Base-by-base conservation (phyloP, 495 filamentous ascomycete genomes). In the Friedmanniomyces simplex region DNA sequence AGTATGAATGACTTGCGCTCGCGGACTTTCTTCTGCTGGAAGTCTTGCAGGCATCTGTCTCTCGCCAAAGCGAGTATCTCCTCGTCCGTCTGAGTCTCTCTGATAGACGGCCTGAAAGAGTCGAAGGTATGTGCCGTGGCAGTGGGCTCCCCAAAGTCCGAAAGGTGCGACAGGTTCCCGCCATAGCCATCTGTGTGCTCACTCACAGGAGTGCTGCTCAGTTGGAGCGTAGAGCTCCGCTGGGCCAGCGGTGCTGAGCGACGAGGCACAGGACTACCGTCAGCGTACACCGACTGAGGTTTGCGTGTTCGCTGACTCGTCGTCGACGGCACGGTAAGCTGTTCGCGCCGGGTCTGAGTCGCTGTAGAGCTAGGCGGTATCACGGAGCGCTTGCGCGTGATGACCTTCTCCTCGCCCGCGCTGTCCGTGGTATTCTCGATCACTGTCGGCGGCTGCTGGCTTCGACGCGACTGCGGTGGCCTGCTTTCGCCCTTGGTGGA, bases 1-100 rank as follows among this genome's bases (percentile, higher is more conserved):
- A 69, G 49, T 46, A 71, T 64, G 49, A 69, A 58, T 1, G 69
- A 71, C 28, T 65, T 68, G n/a, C 63, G 59, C 46, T 68, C 55
- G 12, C 59, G 52, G 16, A 71, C 57, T 45, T 63, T 61, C 21
- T 65, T 59, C 43, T 57, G 51, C 57, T 71, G 67, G 41, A 70
- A 67, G 50, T 67, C 67, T 45, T 67, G 67, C 8, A 72, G 57
- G 43, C 61, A 68, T 34, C 56, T 66, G 58, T 72, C 69, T 28
- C 68, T 32, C 0, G 54, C 65, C 26, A 43, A 20, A 12, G 57
- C 57, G 30, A 60, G 20, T 20, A 54, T 46, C 22, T 56, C 26
- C 18, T 55, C 52, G 28, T 56, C 59, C 12, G 52, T 53, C 34
- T 56, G 59, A 13, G 37, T 52, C 50, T 59, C 56, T 1, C 56